Conservation (phyloP, 2,329 filamentous ascomycete species). For the Neofusicoccum laricinum region DNA sequence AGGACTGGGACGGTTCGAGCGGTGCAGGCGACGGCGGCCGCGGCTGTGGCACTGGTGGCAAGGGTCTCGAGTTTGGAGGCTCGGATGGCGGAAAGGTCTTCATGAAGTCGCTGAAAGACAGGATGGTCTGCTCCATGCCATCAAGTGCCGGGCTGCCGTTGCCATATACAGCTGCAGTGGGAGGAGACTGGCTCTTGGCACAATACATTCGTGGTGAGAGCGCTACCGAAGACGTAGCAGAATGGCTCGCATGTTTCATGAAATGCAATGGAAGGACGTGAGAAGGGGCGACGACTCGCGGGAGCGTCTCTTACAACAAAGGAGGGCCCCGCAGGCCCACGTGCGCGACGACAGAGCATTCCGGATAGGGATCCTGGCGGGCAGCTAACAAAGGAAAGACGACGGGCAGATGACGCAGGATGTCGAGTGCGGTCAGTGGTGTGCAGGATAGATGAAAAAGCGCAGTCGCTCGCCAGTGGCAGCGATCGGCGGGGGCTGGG, state of each 20-base stretch:
- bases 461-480: background rate
- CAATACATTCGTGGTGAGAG: background rate
- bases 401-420: background rate
- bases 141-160: background rate
- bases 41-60: background rate
- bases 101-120: slow-evolving; percentile 13
- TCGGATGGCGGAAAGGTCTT: background rate
- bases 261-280: background rate
- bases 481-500: background rate
- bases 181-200: background rate
- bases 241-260: background rate
- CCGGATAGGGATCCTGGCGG: background rate
- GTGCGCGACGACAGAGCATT: slow-evolving; percentile 9
- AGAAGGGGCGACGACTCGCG: background rate
- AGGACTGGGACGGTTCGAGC: background rate
- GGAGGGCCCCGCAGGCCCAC: background rate
- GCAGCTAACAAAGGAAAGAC: background rate
- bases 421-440: background rate
- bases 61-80: background rate
- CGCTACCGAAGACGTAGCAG: background rate
- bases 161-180: background rate
- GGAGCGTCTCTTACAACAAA: slow-evolving; percentile 4
- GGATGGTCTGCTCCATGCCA: slow-evolving; percentile 2
- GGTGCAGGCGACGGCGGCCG: background rate
- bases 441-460: background rate